These are phyloP conservation scores for Aspergillus affinis DNA, from an alignment of 495 filamentous ascomycete genomes.

Conservation along the genomic window DNA sequence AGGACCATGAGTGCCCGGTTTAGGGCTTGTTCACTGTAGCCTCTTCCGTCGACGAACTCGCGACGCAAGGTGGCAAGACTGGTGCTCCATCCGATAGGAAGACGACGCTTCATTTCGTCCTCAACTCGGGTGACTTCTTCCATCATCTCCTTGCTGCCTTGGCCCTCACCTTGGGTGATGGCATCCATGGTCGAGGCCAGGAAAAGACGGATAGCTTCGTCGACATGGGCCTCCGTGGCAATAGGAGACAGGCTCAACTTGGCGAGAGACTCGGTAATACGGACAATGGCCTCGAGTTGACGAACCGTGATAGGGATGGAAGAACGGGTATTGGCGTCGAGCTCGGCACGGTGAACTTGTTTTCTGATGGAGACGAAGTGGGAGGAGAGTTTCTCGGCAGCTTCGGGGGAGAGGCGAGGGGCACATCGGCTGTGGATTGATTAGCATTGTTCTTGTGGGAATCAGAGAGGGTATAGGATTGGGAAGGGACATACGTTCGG, in stretches of 20 bases:
- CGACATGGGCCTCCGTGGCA: slow-evolving; percentile 87
- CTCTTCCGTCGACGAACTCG: slow-evolving; percentile 86
- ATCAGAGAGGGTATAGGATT: neutral
- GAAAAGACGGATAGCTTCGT: slow-evolving; percentile 98
- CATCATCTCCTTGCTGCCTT: slow-evolving; percentile 82
- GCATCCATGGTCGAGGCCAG: slow-evolving; percentile 97
- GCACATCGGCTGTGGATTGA: slow-evolving; percentile 69
- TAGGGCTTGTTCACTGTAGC: slow-evolving; percentile 82
- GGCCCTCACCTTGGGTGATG: slow-evolving; percentile 80
- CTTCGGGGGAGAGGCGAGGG: slow-evolving; percentile 86
- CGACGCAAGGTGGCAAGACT: slow-evolving; percentile 80
- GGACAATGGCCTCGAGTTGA: slow-evolving; percentile 94
- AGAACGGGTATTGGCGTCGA: slow-evolving; percentile 81
- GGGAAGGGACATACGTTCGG: slow-evolving; percentile 66
- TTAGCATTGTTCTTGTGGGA: slow-evolving; percentile 34
- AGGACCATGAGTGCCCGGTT: slow-evolving; percentile 82
- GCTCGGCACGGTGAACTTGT: slow-evolving; percentile 87
- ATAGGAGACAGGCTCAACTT: slow-evolving; percentile 84
- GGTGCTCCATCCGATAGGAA: slow-evolving; percentile 95
- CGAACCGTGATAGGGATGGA: slow-evolving; percentile 97
- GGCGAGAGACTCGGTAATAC: slow-evolving; percentile 93
- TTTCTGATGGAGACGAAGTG: slow-evolving; percentile 97
- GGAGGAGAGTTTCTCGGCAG: slow-evolving; percentile 92
- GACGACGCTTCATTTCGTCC: slow-evolving; percentile 80
- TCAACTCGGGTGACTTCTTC: slow-evolving; percentile 87